Evolutionary conservation across 805 yeast genomes (phyloP).

Genomic region (Priceomyces medius): DNA sequence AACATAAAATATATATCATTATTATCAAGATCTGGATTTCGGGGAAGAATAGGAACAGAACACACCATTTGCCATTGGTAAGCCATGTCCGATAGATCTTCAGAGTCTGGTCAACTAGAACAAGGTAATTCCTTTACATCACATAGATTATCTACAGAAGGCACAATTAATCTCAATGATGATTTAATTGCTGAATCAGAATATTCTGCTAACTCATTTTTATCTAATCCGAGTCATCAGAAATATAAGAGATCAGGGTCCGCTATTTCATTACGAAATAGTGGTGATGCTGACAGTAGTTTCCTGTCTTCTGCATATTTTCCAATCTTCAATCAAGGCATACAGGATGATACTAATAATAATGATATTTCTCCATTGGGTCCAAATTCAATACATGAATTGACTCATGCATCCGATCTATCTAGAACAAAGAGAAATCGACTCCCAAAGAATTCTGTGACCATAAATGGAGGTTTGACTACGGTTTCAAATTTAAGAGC

Average conservation of each 20-base stretch:
- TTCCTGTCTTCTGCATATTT: constrained; percentile 28
- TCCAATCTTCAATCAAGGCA: constrained; percentile 15
- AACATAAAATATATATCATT: too few relatives aligned
- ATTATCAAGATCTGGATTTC: too few relatives aligned
- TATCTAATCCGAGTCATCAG: constrained; percentile 13
- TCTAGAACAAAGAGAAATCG: constrained; percentile 36
- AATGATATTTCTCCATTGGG: constrained; percentile 55
- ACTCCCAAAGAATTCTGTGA: constrained; percentile 31
- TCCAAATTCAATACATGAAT: constrained; percentile 73
- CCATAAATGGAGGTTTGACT: constrained; percentile 44
- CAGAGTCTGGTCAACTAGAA: constrained; percentile 2
- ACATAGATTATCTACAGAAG: constrained; percentile 19
- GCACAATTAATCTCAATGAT: constrained; percentile 30
- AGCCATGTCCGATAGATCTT: constrained; percentile 11
- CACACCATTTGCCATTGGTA: not conserved
- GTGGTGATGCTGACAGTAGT: constrained; percentile 32
- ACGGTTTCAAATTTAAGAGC: constrained; percentile 46
- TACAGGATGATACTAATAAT: constrained; percentile 14
- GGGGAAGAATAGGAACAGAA: too few relatives aligned
- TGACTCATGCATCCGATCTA: constrained; percentile 62
- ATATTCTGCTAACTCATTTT: constrained; percentile 15
- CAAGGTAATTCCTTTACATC: constrained; percentile 3
- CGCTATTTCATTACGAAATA: constrained; percentile 21
- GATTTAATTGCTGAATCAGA: constrained; percentile 31
- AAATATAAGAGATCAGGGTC: constrained; percentile 14